A percentile compares a stretch with the other conserved stretches of the same genome.
Evolutionary conservation across 352 stramenopile genomes (phyloP).

Genomic region (Globisporangium barbulae): DNA sequence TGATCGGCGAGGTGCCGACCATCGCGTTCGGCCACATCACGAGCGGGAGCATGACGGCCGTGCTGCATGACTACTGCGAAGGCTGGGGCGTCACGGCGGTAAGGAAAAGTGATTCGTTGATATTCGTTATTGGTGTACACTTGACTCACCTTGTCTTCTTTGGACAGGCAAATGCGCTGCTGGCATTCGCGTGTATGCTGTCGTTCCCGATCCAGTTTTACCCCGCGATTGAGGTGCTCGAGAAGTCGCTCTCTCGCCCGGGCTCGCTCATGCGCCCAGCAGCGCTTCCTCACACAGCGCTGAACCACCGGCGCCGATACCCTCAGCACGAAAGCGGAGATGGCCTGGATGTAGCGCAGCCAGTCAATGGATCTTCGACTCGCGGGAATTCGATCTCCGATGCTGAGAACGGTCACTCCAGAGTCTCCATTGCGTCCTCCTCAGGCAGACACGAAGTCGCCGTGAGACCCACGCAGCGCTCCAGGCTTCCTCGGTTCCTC

Average conservation of each 20-base stretch:
- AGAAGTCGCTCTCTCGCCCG: constrained; percentile 51
- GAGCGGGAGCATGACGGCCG: constrained; percentile 78
- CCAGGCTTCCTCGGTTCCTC: constrained; percentile 22
- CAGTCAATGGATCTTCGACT: background rate
- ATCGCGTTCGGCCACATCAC: constrained; percentile 67
- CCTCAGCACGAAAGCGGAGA: background rate
- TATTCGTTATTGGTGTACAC: background rate
- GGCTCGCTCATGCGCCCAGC: constrained; percentile 37
- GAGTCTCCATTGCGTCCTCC: background rate
- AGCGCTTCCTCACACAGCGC: constrained; percentile 23
- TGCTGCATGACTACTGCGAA: constrained; percentile 68
- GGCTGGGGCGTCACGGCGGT: constrained; percentile 65
- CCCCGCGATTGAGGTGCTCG: constrained; percentile 67
- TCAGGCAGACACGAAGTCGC: background rate
- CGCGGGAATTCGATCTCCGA: background rate
- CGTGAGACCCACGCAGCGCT: background rate
- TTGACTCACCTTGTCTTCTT: constrained; percentile 1
- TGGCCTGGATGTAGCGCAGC: background rate
- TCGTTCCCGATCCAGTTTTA: constrained; percentile 86
- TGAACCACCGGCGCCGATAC: constrained; percentile 5
- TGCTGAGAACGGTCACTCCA: constrained; percentile 6
- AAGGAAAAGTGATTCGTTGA: background rate
- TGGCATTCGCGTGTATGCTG: constrained; percentile 69
- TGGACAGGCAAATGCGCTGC: constrained; percentile 54
- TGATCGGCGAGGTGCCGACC: constrained; percentile 65